Evolutionary conservation across 345 rosid species (phyloP).

Genomic region (Salix viminalis): DNA sequence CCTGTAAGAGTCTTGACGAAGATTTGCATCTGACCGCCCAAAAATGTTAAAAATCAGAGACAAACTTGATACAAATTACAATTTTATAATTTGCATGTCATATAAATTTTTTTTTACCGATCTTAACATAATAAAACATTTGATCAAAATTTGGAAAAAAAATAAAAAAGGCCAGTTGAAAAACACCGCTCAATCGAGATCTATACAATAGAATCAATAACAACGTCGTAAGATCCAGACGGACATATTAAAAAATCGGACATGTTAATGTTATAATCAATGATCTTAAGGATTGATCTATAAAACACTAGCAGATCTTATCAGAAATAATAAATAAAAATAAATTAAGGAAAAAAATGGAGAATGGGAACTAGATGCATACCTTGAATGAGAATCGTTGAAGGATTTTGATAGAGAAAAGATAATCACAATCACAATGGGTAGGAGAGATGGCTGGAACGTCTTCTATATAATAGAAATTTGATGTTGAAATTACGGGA

Average conservation of each 20-base stretch:
- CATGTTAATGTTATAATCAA: neutral
- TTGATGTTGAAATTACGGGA: neutral
- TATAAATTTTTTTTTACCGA: neutral
- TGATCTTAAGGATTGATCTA: neutral
- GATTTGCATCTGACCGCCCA: conserved; percentile 2
- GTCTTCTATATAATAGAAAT: neutral
- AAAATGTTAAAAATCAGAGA: neutral
- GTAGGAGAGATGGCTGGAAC: neutral
- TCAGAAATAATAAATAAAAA: neutral
- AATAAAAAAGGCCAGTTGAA: neutral
- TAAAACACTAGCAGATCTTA: neutral
- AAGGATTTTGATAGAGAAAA: neutral
- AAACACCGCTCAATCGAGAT: neutral
- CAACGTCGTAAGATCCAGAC: neutral
- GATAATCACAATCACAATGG: no score
- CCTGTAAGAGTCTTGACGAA: conserved; percentile 24
- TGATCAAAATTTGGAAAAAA: no score
- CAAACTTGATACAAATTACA: neutral
- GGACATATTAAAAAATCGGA: neutral
- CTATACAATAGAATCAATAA: neutral
- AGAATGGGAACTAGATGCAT: neutral
- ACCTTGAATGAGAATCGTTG: neutral
- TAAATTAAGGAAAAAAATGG: no score
- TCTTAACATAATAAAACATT: neutral
- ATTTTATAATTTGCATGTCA: neutral